Evolutionary conservation across 371 early-diverging fungal species (phyloP), one percentile per base, ranked within the genome.

Genomic region (Mortierella sp.): DNA sequence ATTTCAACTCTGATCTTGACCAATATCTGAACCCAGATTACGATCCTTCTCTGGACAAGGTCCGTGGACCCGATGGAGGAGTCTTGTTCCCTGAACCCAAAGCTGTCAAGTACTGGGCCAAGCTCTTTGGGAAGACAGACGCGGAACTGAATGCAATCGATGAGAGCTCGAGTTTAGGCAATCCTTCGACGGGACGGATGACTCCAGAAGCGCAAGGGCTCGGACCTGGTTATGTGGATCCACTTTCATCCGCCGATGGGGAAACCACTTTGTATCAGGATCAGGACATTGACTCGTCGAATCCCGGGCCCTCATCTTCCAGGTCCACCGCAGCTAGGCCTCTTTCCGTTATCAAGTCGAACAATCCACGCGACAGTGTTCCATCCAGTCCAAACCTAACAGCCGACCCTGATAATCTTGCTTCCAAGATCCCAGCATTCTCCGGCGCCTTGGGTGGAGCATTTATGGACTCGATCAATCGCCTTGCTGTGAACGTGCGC

Each of bases 41-140:
- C 54, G 82, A 86, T 57, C 81, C 82, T 10, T 63, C 55, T 17
- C 24, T 56, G 44, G 86, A 85, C 57, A 58, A 82, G 40, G 82
- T 79, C 41, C 57, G 81, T 7, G 84, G 80, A 8, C 82, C 83
- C 47, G 84, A 82, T 51, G 83, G 83, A 10, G 81, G 86, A 17
- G 88, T 90, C 0, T 61, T 92, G 19, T 79, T 86, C 45, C 90
- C 93, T 2, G 88, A 90, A 27, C 60, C 85, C 0, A 82, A 81
- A 14, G 82, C 85, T 47, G 69, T 91, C 54, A 86, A 85, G 65
- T 94, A 92, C 68, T 94, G 94, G 94, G 76, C 92, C 12, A 78
- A 79, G 37, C 70, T 94, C 44, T 92, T 92, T 72, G 83, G 82
- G 46, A 70, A 86, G 37, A 71, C 72, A 14, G 85, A 86, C 24